phyloP scores from a whole-genome alignment of 257 asterid genomes.

The Mitragyna speciosa region DNA sequence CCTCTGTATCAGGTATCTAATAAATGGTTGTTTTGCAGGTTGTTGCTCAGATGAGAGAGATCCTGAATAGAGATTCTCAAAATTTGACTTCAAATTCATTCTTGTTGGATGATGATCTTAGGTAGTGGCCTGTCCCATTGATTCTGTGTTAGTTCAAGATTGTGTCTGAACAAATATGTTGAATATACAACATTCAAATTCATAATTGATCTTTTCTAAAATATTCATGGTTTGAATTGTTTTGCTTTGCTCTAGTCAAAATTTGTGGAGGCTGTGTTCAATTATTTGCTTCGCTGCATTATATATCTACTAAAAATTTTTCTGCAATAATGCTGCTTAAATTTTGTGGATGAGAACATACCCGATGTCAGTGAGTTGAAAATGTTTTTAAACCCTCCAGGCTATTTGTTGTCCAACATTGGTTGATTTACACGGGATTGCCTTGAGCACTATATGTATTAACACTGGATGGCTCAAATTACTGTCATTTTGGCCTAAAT shows the following conservation, averaged over 20 bases:
- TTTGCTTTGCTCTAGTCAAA: not conserved
- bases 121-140: constrained; percentile 43
- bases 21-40: constrained; percentile 53
- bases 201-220: not conserved
- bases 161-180: not conserved
- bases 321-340: not conserved
- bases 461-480: not conserved
- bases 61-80: constrained; percentile 81
- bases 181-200: not conserved
- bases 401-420: not conserved
- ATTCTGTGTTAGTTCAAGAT: not conserved
- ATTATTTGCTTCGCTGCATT: not conserved
- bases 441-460: not conserved
- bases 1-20: not conserved
- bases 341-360: not conserved
- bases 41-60: constrained; percentile 95
- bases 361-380: not conserved
- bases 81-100: constrained; percentile 86
- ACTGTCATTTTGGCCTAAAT: not conserved
- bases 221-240: not conserved
- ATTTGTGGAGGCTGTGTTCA: not conserved
- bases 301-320: not conserved
- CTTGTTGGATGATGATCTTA: constrained; percentile 94
- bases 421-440: not conserved
- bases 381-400: not conserved